phyloP scores from a whole-genome alignment of 2,329 filamentous ascomycete genomes.

The Hymenoscyphus albidus region DNA sequence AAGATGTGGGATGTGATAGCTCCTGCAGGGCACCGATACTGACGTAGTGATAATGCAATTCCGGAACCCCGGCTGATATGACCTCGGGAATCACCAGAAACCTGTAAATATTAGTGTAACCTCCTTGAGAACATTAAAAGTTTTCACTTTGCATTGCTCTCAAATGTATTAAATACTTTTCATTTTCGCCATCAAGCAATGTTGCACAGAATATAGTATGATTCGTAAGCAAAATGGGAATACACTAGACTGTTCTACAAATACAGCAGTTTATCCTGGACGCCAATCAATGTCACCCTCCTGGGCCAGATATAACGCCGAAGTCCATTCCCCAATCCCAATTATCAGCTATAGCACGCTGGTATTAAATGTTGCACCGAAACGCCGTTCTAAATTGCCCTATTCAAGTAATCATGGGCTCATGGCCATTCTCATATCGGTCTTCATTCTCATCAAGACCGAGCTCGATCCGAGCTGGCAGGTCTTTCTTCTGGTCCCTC shows the following conservation, averaged over 20 bases:
- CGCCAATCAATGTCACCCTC: conserved; percentile 4
- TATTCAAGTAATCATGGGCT: conserved; percentile 32
- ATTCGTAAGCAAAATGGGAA: conserved; percentile 7
- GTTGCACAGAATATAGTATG: not conserved
- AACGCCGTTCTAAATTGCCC: not conserved
- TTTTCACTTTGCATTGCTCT: not conserved
- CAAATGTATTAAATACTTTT: conserved; percentile 24
- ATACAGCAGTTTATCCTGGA: conserved; percentile 2
- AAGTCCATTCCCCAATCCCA: not conserved
- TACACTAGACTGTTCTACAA: conserved; percentile 6
- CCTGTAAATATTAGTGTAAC: not conserved
- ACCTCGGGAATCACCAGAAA: not conserved
- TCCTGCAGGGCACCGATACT: not conserved
- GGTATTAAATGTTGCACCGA: conserved; percentile 1
- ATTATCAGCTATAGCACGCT: not conserved
- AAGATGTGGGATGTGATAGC: not conserved
- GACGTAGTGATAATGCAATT: not conserved
- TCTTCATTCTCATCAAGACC: conserved; percentile 28
- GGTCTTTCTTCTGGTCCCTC: conserved; percentile 34
- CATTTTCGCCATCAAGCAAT: conserved; percentile 1
- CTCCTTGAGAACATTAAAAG: not conserved
- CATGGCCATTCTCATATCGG: conserved; percentile 23
- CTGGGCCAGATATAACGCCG: conserved; percentile 1
- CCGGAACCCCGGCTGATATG: not conserved
- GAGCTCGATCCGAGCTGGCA: conserved; percentile 32